Percentiles rank a stretch among this genome's conserved stretches.
Evolutionary conservation across 2,329 filamentous ascomycete genomes (phyloP).

Genomic region (Phaeosphaeria sp.): DNA sequence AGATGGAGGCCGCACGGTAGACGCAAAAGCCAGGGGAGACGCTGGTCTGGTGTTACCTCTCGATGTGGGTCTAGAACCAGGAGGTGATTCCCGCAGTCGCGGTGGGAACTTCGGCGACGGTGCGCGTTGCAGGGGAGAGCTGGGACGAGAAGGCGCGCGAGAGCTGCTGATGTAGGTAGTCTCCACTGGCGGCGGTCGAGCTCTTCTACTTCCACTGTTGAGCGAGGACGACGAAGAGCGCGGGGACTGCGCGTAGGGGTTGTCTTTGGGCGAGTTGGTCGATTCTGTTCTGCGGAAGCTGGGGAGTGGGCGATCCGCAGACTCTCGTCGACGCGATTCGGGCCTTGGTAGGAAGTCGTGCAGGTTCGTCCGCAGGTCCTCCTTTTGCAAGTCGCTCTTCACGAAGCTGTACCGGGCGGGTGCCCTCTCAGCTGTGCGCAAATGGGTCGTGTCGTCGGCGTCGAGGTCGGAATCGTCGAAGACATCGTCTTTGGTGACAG

Average conservation of each 20-base stretch:
- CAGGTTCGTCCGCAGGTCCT: conserved; percentile 39
- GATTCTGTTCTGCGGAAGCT: conserved; percentile 25
- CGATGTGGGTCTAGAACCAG: conserved; percentile 36
- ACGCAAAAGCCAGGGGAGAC: conserved; percentile 34
- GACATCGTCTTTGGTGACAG: conserved; percentile 25
- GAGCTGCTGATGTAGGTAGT: conserved; percentile 21
- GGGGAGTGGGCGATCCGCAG: conserved; percentile 17
- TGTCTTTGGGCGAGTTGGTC: conserved; percentile 35
- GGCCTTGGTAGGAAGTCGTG: conserved; percentile 24
- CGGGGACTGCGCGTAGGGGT: conserved; percentile 36
- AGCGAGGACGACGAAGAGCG: conserved; percentile 42
- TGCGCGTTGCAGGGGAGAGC: conserved; percentile 33
- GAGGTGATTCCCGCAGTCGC: conserved; percentile 30
- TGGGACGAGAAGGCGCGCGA: conserved; percentile 29
- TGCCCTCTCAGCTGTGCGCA: conserved; percentile 39
- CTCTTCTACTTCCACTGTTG: conserved; percentile 21
- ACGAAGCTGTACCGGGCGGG: conserved; percentile 51
- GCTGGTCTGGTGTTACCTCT: conserved; percentile 31
- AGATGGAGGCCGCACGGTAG: conserved; percentile 23
- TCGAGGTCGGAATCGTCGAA: conserved; percentile 43
- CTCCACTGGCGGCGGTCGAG: conserved; percentile 28
- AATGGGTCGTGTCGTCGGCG: conserved; percentile 30
- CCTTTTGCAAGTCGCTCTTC: conserved; percentile 44
- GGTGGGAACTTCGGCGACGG: conserved; percentile 38
- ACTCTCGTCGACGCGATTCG: conserved; percentile 24